These are phyloP conservation scores for Calcarisporium arbuscula DNA, from an alignment of 2,329 filamentous ascomycete genomes.

Conservation along the genomic window DNA sequence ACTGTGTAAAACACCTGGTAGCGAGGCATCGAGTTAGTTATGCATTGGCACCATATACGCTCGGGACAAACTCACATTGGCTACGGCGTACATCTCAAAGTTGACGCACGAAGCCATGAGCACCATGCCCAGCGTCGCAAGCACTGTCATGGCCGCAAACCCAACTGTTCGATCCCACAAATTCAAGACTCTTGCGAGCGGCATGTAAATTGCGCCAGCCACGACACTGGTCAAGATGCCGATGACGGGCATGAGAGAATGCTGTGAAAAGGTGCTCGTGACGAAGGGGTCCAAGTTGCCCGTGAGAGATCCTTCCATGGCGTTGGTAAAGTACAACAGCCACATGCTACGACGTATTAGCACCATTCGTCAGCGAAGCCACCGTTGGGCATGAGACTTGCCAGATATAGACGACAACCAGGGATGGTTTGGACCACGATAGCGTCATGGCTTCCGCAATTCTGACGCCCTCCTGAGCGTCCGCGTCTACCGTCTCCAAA, in stretches of 20 bases:
- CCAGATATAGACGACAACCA: slow-evolving; percentile 25
- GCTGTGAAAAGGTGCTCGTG: slow-evolving; percentile 43
- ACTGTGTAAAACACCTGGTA: slow-evolving; percentile 53
- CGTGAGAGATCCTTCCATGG: slow-evolving; percentile 37
- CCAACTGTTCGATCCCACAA: slow-evolving; percentile 58
- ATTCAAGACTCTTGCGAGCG: slow-evolving; percentile 56
- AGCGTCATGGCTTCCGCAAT: slow-evolving; percentile 35
- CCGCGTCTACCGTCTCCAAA: slow-evolving; percentile 11
- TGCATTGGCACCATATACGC: too few species aligned
- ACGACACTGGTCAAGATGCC: slow-evolving; percentile 48
- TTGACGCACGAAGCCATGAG: slow-evolving; percentile 53
- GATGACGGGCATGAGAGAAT: slow-evolving; percentile 48
- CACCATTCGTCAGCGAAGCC: neutral
- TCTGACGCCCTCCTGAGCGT: slow-evolving; percentile 30
- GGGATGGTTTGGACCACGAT: slow-evolving; percentile 31
- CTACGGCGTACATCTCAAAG: too few species aligned
- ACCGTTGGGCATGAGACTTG: slow-evolving; percentile 14
- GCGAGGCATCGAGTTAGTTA: too few species aligned
- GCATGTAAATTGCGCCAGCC: slow-evolving; percentile 54
- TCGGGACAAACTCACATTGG: too few species aligned
- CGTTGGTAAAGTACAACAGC: slow-evolving; percentile 44
- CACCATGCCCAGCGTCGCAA: slow-evolving; percentile 43
- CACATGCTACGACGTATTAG: slow-evolving; percentile 29
- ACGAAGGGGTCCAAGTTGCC: slow-evolving; percentile 37
- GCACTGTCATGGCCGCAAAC: slow-evolving; percentile 45